Evolutionary conservation across 148 eudicot species (phyloP), one percentile per base, ranked within the genome.

Genomic region (Fagopyrum tataricum): DNA sequence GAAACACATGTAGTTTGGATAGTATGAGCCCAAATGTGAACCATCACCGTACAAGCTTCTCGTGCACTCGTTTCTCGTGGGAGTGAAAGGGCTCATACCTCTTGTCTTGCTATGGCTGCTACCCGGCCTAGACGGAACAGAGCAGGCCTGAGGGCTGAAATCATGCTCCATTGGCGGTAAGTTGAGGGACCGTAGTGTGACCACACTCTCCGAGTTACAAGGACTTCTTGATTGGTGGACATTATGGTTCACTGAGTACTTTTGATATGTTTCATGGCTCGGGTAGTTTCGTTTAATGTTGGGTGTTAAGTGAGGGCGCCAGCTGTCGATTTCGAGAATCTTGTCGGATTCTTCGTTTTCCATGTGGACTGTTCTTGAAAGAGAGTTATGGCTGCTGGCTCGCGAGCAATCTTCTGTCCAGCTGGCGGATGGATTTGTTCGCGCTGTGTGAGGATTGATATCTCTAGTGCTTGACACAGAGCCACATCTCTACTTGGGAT

Each of bases 291-390:
- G 76, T 68, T 78, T 55, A 73, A 62, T 71, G 72, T 72, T 80
- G 24, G 85, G 73, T 74, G 73, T 76, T 10, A 72, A 42, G 56
- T 66, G 85, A 61, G 98, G 96, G 61, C 84, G 88, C 92, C 98
- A 89, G 62, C 90, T 89, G 74, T 93, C 98, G 9, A 93, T 81
- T 77, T 93, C 97, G 2, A 91, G 90, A 73, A 93, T 89, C 83
- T 93, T 93, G 83, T 87, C 98, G 55, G 76, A 80, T 70, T 82
- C 83, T 72, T 87, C 88, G 59, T 89, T 90, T 26, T 89, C 91
- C 69, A 15, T 2, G 69, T 64, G 69, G 69, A 43, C 43, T 5
- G n/a, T 64, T 37, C 69, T 37, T 64, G 69, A 64, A 6, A 72
- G 48, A 5, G 87, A 74, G 72, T 81, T 76, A 21, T 76, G 83